Conservation (phyloP, 2,329 filamentous ascomycete genomes). For the Colletotrichum godetiae region DNA sequence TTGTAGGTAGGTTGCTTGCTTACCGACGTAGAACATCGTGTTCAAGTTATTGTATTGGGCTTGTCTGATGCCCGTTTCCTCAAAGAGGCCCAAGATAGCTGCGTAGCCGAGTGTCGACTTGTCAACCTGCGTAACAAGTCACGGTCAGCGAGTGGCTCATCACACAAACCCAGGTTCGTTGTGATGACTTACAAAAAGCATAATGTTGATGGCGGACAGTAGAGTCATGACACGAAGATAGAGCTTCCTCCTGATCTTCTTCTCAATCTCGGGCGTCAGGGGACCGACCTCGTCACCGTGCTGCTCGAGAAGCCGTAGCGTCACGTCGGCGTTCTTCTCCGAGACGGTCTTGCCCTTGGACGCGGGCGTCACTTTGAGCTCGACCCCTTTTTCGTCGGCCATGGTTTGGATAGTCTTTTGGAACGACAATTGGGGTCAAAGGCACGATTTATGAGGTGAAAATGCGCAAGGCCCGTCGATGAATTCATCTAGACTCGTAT, state of each 20-base stretch:
- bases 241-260: slow-evolving; percentile 46
- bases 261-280: slow-evolving; percentile 46
- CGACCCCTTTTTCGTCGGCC: slow-evolving; percentile 21
- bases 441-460: neutral
- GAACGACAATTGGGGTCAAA: too few relatives aligned
- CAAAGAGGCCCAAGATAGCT: slow-evolving; percentile 53
- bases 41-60: slow-evolving; percentile 53
- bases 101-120: slow-evolving; percentile 54
- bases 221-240: slow-evolving; percentile 47
- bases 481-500: neutral
- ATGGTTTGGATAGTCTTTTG: neutral
- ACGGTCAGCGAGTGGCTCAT: neutral
- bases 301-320: slow-evolving; percentile 47
- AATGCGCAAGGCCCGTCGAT: too few relatives aligned
- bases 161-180: too few relatives aligned
- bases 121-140: slow-evolving; percentile 44
- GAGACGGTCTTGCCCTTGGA: slow-evolving; percentile 26
- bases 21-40: slow-evolving; percentile 55
- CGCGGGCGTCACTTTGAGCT: neutral
- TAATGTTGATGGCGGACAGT: slow-evolving; percentile 47
- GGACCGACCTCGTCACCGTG: slow-evolving; percentile 45
- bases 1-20: neutral
- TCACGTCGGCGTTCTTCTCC: slow-evolving; percentile 49
- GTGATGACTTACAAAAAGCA: slow-evolving; percentile 47
- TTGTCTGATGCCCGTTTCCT: slow-evolving; percentile 51